These are phyloP conservation scores for Nigrospora oryzae DNA, from an alignment of 2,329 filamentous ascomycete species.

Conservation along the genomic window DNA sequence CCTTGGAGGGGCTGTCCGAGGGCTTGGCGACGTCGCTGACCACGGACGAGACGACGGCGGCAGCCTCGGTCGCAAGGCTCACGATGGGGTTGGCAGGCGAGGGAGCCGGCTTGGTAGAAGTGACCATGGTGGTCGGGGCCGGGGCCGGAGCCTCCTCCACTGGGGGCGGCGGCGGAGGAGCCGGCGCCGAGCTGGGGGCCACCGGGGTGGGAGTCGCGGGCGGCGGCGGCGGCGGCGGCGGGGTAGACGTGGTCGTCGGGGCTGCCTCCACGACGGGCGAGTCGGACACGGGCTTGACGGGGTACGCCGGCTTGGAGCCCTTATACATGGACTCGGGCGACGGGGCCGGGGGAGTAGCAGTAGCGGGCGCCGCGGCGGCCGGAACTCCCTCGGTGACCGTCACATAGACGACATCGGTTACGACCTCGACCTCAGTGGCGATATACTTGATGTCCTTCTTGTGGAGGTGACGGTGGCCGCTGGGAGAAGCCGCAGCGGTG, in stretches of 20 bases:
- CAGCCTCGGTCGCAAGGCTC: conserved; percentile 4
- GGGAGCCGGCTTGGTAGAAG: conserved; percentile 10
- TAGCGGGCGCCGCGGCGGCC: conserved; percentile 3
- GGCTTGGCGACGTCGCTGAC: neutral
- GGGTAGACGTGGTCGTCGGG: conserved; percentile 2
- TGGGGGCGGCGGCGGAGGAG: neutral
- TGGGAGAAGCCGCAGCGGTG: conserved; percentile 13
- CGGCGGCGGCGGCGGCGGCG: conserved; percentile 1
- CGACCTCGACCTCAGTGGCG: conserved; percentile 18
- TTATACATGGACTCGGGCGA: neutral
- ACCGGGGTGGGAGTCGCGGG: conserved; percentile 2
- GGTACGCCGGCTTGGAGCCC: too few species aligned
- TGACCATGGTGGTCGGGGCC: conserved; percentile 15
- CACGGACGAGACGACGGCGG: neutral
- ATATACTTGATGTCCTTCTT: conserved; percentile 18
- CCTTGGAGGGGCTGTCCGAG: conserved; percentile 1
- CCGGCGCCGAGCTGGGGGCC: neutral
- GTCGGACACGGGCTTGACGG: too few species aligned
- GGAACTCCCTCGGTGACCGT: conserved; percentile 14
- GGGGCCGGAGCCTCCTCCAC: conserved; percentile 2
- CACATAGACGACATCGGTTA: conserved; percentile 14
- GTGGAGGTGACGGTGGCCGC: conserved; percentile 17
- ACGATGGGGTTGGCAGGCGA: conserved; percentile 2
- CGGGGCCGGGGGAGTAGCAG: neutral
- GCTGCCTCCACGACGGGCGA: neutral